Evolutionary conservation across 345 rosid species (phyloP).

Genomic region (Aurinia saxatilis): DNA sequence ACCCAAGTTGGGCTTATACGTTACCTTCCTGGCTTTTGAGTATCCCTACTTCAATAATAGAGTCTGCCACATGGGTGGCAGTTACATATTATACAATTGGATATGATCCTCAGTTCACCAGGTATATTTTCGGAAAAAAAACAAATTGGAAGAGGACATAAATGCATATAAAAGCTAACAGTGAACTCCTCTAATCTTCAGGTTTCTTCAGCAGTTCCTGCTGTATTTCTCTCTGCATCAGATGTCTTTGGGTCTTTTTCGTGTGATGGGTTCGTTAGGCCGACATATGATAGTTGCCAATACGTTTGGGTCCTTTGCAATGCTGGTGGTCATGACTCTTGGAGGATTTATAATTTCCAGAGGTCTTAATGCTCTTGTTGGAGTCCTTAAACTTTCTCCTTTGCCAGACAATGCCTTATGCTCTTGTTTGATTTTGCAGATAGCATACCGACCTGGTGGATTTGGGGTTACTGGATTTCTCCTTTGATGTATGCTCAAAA

Average conservation of each 20-base stretch:
- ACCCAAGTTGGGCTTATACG: constrained; percentile 95
- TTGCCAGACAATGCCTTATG: constrained; percentile 8
- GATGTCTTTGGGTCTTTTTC: constrained; percentile 86
- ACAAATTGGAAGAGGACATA: neutral
- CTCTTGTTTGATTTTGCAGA: constrained; percentile 44
- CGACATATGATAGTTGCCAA: constrained; percentile 94
- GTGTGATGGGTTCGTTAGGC: constrained; percentile 96
- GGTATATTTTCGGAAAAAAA: constrained; percentile 36
- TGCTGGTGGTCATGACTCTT: constrained; percentile 95
- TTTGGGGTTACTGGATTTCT: constrained; percentile 98
- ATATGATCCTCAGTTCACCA: constrained; percentile 68
- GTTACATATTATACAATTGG: constrained; percentile 84
- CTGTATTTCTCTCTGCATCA: constrained; percentile 88
- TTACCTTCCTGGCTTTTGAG: constrained; percentile 90
- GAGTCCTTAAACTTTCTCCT: neutral
- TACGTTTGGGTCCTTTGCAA: constrained; percentile 96
- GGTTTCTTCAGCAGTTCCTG: constrained; percentile 77
- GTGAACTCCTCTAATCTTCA: constrained; percentile 37
- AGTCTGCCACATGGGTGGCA: constrained; percentile 94
- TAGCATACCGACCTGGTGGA: constrained; percentile 89
- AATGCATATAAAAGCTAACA: neutral
- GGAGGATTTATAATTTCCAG: constrained; percentile 93
- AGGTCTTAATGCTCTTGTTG: constrained; percentile 38
- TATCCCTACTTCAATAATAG: constrained; percentile 78
- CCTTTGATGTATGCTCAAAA: constrained; percentile 95